Conservation (phyloP, 768 basidiomycete species). For the Boletellus emodensis region DNA sequence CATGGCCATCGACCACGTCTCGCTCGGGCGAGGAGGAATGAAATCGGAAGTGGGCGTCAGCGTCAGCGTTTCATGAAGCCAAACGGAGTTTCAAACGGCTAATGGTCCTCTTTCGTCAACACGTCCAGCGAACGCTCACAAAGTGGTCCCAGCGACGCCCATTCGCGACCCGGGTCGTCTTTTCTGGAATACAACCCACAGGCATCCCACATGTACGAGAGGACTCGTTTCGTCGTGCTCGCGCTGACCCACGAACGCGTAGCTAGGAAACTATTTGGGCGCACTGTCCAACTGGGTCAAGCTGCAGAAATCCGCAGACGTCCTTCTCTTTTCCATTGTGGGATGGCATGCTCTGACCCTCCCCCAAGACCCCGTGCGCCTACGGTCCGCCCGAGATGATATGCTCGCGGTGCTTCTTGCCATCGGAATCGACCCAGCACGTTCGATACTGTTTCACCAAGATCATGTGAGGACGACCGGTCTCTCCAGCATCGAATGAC, state of each 20-base stretch:
- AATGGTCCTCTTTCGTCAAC: constrained; percentile 14
- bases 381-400: constrained; percentile 62
- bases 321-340: constrained; percentile 80
- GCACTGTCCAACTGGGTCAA: constrained; percentile 87
- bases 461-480: constrained; percentile 63
- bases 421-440: constrained; percentile 75
- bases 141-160: constrained; percentile 5
- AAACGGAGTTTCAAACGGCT: constrained; percentile 30
- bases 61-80: constrained; percentile 7
- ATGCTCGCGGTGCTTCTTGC: constrained; percentile 83
- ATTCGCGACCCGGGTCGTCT: constrained; percentile 45
- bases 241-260: background rate
- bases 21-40: constrained; percentile 3
- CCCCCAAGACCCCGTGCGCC: constrained; percentile 71
- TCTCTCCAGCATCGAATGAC: background rate
- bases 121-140: constrained; percentile 1
- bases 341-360: constrained; percentile 94
- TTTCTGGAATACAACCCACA: constrained; percentile 94
- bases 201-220: constrained; percentile 77
- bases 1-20: constrained; percentile 14
- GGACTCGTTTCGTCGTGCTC: background rate
- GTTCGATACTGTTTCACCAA: constrained; percentile 79
- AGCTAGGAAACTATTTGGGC: constrained; percentile 95
- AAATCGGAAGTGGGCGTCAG: background rate
- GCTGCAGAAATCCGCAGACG: constrained; percentile 63